These are phyloP conservation scores for Galeopsis tetrahit DNA, from an alignment of 257 asterid genomes.

Conservation along the genomic window DNA sequence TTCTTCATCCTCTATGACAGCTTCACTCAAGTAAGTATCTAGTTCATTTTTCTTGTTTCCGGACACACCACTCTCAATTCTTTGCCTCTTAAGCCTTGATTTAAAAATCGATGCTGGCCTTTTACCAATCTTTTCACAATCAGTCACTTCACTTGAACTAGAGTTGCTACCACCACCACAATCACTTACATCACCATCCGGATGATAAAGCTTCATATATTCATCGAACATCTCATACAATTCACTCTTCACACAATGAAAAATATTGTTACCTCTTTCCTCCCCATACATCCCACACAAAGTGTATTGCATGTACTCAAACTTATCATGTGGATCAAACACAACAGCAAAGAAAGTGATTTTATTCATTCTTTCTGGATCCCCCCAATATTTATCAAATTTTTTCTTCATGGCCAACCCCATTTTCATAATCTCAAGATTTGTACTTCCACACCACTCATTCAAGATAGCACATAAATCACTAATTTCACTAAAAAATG, in stretches of 20 bases:
- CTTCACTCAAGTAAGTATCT: too few species aligned
- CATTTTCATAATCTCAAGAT: background rate
- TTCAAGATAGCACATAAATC: background rate
- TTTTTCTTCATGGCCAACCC: background rate
- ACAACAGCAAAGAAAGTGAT: background rate
- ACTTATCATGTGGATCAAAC: slow-evolving; percentile 5
- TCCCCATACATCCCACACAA: background rate
- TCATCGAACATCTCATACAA: background rate
- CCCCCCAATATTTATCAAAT: background rate
- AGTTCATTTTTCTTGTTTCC: too few species aligned
- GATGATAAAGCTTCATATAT: background rate
- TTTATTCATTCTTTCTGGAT: background rate
- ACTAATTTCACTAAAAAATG: background rate
- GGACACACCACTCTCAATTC: too few species aligned
- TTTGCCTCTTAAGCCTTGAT: too few species aligned
- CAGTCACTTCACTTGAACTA: too few species aligned
- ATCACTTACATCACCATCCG: background rate
- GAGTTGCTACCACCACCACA: slow-evolving; percentile 1
- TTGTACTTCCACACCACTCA: background rate
- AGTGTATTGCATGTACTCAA: background rate
- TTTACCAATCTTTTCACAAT: too few species aligned
- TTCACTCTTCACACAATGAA: background rate
- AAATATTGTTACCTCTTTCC: background rate
- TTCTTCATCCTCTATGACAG: too few species aligned
- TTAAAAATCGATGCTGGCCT: too few species aligned